phyloP scores from a whole-genome alignment of 495 filamentous ascomycete genomes.

The Penicillium macrosclerotiorum region DNA sequence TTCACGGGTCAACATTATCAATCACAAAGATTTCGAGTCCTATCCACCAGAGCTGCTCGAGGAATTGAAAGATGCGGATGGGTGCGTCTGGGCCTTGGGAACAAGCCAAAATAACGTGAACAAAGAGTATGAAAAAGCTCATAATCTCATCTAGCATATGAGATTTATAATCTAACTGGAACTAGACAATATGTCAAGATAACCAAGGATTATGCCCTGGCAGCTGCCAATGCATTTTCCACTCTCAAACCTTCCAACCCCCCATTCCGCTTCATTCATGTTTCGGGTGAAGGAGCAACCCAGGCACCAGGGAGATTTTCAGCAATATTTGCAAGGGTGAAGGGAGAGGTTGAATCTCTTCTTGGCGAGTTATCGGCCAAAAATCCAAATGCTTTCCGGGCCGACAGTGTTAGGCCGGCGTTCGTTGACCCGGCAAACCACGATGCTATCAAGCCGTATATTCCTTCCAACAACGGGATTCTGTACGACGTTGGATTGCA shows the following conservation, averaged over 20 bases:
- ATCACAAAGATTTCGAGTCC: constrained; percentile 60
- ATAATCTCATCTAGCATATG: background rate
- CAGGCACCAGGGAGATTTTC: constrained; percentile 50
- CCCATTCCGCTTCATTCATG: constrained; percentile 64
- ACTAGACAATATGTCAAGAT: constrained; percentile 66
- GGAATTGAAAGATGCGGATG: constrained; percentile 60
- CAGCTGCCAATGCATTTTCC: constrained; percentile 60
- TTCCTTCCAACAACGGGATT: constrained; percentile 15
- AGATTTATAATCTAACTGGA: background rate
- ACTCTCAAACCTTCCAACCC: constrained; percentile 35
- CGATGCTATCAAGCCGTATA: constrained; percentile 46
- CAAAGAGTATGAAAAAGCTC: constrained; percentile 50
- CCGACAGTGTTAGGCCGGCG: constrained; percentile 52
- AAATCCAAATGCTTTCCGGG: constrained; percentile 40
- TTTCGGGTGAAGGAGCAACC: constrained; percentile 58
- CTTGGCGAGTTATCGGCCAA: constrained; percentile 48
- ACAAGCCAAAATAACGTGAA: constrained; percentile 55
- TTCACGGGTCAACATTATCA: constrained; percentile 54
- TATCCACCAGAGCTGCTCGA: constrained; percentile 56
- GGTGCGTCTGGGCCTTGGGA: constrained; percentile 71
- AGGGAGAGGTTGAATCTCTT: constrained; percentile 59
- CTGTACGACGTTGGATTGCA: background rate
- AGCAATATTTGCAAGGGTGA: constrained; percentile 56
- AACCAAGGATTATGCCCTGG: constrained; percentile 61
- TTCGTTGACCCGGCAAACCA: constrained; percentile 50